These are phyloP conservation scores for Pseudozyma hubeiensis DNA, from an alignment of 1,284 basidiomycete species.

Conservation along the genomic window DNA sequence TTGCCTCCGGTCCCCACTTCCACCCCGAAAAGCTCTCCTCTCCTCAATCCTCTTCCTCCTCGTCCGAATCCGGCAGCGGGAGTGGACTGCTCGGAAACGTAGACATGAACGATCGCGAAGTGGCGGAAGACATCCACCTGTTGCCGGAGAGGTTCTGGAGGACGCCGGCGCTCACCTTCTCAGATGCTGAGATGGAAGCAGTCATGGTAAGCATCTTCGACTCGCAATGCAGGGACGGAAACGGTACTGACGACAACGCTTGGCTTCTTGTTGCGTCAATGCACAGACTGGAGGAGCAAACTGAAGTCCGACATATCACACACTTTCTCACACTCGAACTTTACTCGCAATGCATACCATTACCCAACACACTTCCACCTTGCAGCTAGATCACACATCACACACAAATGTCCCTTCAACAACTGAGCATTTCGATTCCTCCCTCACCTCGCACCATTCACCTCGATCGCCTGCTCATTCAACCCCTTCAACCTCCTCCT, in stretches of 20 bases:
- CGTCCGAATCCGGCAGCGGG: constrained; percentile 1
- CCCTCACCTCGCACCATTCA: constrained; percentile 25
- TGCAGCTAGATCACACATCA: neutral
- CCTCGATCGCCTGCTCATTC: constrained; percentile 23
- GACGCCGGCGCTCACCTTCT: constrained; percentile 52
- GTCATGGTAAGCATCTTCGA: constrained; percentile 56
- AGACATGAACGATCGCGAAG: constrained; percentile 33
- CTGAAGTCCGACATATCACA: constrained; percentile 5
- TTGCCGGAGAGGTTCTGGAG: constrained; percentile 65
- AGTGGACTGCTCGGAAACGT: constrained; percentile 19
- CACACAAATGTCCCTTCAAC: neutral
- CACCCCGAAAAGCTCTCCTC: constrained; percentile 58
- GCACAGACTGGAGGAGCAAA: constrained; percentile 40
- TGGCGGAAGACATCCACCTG: constrained; percentile 36
- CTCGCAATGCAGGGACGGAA: neutral
- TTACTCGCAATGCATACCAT: constrained; percentile 2
- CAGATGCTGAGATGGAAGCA: constrained; percentile 64
- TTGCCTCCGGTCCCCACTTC: constrained; percentile 64
- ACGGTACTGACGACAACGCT: constrained; percentile 1
- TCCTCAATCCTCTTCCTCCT: constrained; percentile 3
- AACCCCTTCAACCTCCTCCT: constrained; percentile 26
- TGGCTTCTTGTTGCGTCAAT: neutral
- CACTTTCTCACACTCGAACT: neutral
- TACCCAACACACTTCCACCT: neutral
- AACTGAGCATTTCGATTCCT: neutral